These are phyloP conservation scores for Achlya hypogyna DNA, from an alignment of 352 stramenopile species.

Conservation along the genomic window DNA sequence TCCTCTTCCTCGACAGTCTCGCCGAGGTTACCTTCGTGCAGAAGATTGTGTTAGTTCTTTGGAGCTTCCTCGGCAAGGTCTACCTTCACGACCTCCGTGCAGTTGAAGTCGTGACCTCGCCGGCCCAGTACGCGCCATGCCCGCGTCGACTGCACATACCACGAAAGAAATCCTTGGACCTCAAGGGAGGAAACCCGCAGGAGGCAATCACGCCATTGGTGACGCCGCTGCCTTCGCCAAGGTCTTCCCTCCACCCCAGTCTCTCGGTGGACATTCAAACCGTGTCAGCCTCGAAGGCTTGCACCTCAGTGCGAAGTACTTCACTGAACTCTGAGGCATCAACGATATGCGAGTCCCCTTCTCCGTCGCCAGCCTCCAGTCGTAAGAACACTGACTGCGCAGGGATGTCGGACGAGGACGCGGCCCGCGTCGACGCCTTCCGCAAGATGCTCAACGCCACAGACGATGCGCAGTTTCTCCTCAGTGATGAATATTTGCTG, in stretches of 20 bases:
- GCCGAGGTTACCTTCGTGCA: slow-evolving; percentile 15
- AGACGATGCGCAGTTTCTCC: slow-evolving; percentile 17
- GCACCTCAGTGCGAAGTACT: not conserved
- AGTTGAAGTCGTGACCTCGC: slow-evolving; percentile 1
- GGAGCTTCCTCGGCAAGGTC: slow-evolving; percentile 20
- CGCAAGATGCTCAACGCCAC: slow-evolving; percentile 10
- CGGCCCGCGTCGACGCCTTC: not conserved
- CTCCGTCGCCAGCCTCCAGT: not conserved
- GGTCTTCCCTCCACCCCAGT: not conserved
- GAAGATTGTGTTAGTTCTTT: slow-evolving; percentile 19
- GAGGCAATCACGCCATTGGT: not conserved
- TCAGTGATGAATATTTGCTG: slow-evolving; percentile 49
- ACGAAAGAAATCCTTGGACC: not conserved
- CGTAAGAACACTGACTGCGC: not conserved
- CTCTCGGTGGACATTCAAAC: not conserved
- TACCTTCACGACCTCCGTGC: slow-evolving; percentile 17
- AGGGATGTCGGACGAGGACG: not conserved
- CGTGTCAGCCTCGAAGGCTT: not conserved
- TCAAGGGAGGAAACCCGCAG: not conserved
- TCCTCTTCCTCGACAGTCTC: slow-evolving; percentile 21
- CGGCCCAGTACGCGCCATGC: not conserved
- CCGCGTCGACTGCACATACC: not conserved
- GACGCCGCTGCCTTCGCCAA: not conserved
- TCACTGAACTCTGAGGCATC: not conserved
- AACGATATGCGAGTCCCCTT: not conserved